Conservation (phyloP, 306 rosid genomes). For the Gastrolobium villosum region DNA sequence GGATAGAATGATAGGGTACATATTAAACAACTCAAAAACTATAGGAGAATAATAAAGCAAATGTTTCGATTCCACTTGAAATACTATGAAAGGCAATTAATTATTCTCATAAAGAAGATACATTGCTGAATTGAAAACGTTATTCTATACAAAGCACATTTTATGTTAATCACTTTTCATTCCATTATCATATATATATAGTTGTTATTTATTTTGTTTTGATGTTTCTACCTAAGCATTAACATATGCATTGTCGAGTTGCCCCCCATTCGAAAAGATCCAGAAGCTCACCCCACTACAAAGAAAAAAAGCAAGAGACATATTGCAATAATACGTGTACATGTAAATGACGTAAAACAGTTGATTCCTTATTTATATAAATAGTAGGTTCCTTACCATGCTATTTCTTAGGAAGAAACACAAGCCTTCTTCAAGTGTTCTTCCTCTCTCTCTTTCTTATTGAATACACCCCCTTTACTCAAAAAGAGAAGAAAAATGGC, state of each 20-base stretch:
- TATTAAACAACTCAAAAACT: not conserved
- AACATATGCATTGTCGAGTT: conserved; percentile 42
- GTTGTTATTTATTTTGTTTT: conserved; percentile 4
- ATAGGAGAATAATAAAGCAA: not conserved
- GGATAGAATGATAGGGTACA: not conserved
- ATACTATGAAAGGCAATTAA: not conserved
- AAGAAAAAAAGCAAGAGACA: not conserved
- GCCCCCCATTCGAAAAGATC: conserved; percentile 32
- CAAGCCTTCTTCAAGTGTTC: conserved; percentile 53
- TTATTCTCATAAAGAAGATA: not conserved
- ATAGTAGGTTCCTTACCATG: conserved; percentile 41
- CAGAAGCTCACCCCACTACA: conserved; percentile 37
- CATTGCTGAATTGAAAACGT: not conserved
- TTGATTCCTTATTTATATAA: conserved; percentile 54
- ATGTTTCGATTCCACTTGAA: conserved; percentile 18
- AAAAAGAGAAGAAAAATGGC: conserved; percentile 46
- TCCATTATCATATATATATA: conserved; percentile 3
- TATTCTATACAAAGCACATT: conserved; percentile 2
- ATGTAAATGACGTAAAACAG: conserved; percentile 44
- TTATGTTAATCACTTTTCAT: conserved; percentile 10
- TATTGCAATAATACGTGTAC: conserved; percentile 13
- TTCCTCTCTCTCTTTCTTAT: conserved; percentile 47
- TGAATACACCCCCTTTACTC: not conserved
- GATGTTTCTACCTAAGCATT: conserved; percentile 19
- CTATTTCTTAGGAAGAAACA: conserved; percentile 60